Percentiles rank a stretch among this genome's conserved stretches.
Evolutionary conservation across 1,284 basidiomycete genomes (phyloP).

Genomic region (Taiwanofungus camphoratus): DNA sequence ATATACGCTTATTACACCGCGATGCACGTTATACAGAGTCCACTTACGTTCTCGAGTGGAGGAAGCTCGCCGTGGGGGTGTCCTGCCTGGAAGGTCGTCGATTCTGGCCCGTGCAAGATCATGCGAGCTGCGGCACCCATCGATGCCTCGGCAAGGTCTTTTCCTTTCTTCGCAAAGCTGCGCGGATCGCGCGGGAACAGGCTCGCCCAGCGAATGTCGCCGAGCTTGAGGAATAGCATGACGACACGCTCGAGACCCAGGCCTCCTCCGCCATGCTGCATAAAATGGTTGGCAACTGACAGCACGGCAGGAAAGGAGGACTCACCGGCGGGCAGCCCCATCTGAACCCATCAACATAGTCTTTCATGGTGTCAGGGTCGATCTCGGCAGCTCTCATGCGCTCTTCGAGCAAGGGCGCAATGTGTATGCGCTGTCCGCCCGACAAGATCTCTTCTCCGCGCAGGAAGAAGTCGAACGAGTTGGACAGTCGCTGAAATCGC

Average conservation of each 20-base stretch:
- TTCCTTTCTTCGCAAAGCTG: conserved; percentile 31
- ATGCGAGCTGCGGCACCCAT: conserved; percentile 23
- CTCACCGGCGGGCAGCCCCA: conserved; percentile 55
- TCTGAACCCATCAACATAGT: conserved; percentile 63
- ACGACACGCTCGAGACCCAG: conserved; percentile 58
- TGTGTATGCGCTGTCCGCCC: conserved; percentile 65
- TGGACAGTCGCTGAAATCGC: conserved; percentile 37
- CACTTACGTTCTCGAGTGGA: conserved; percentile 29
- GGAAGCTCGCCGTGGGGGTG: conserved; percentile 26
- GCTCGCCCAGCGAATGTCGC: conserved; percentile 59
- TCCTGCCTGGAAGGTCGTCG: conserved; percentile 24
- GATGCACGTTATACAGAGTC: not conserved
- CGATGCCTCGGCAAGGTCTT: conserved; percentile 24
- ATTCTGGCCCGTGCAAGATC: conserved; percentile 29
- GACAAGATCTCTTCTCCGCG: conserved; percentile 70
- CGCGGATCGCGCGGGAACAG: conserved; percentile 63
- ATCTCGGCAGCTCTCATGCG: conserved; percentile 50
- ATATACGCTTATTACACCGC: not conserved
- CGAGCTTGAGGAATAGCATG: conserved; percentile 57
- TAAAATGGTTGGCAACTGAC: not conserved
- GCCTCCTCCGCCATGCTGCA: conserved; percentile 27
- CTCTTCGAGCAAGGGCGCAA: conserved; percentile 50
- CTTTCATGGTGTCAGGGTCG: conserved; percentile 47
- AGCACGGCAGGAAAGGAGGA: not conserved
- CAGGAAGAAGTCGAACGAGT: conserved; percentile 76